A percentile compares a stretch with the other conserved stretches of the same genome.
phyloP scores from a whole-genome alignment of 2,329 filamentous ascomycete genomes.

The Sporothrix euskadiensis region DNA sequence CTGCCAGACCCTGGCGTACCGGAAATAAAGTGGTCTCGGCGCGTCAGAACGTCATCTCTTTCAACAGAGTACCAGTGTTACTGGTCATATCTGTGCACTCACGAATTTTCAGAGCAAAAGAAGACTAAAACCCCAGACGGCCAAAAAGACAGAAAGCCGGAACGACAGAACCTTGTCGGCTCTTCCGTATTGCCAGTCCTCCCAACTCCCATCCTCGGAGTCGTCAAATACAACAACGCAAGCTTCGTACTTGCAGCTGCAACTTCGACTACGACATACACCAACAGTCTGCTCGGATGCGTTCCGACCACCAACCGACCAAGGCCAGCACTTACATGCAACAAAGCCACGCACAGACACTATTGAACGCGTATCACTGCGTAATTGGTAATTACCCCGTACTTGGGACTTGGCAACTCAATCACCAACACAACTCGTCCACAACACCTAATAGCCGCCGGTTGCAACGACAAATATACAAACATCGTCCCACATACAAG shows the following conservation, averaged over 20 bases:
- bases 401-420: no score
- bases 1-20: background rate
- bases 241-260: background rate
- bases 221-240: background rate
- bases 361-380: background rate
- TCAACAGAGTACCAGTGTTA: background rate
- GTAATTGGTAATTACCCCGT: background rate
- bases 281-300: background rate
- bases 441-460: background rate
- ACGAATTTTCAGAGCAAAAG: background rate
- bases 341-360: background rate
- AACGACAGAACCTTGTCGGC: background rate
- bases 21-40: background rate
- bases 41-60: conserved; percentile 7
- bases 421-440: background rate
- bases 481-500: background rate
- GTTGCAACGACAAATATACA: background rate
- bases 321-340: background rate
- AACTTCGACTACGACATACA: background rate
- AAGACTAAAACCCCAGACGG: no score
- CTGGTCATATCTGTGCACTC: conserved; percentile 1
- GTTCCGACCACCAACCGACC: conserved; percentile 4
- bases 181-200: background rate
- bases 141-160: no score
- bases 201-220: background rate